Base-by-base conservation (phyloP, 1,284 basidiomycete genomes). In the Jaminaea rosea region DNA sequence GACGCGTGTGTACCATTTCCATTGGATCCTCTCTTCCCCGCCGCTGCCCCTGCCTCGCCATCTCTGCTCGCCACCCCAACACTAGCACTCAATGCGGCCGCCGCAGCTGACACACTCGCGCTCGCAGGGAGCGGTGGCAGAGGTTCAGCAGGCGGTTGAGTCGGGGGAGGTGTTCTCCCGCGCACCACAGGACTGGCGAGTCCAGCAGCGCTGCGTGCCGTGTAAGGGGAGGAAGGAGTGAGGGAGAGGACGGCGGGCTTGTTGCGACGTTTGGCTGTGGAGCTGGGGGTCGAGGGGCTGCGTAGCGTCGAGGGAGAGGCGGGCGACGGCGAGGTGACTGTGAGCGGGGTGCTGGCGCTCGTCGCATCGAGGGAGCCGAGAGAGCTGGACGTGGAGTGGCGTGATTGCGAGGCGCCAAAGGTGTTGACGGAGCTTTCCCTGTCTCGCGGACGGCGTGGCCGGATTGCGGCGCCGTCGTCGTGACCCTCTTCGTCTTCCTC, bases 121-220 rank as follows among this genome's bases (percentile, higher is more conserved):
- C 61, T 62, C 8, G 50, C 45, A 2, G 65, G 65, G 10, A 67
- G 52, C 0, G 65, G 65, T 17, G 65, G 65, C 15, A 67, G 42
- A 13, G 65, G 65, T 13, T 63, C 63, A 10, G 50, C 47, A 1
- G 58, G 58, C 0, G 65, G 65, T 13, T 44, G 50, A 4, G 47
- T 53, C 21, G 51, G 51, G 17, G 51, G 51, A 15, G 51, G 51
- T 26, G 51, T 53, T 24, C 29, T 41, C 1, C 51, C 51, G 2
- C 47, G 36, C 10, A 36, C 42, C 21, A 36, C 17, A 15, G 36
- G 47, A 26, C 48, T 50, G 24, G 46, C 17, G 24, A 53, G 46
- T 31, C 46, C 28, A 8, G 34, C 9, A 21, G 23, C 6, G 27
- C 24, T 41, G 24, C 3, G 10, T 9, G 48, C 24, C 39, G 24